Conservation (phyloP, 2,329 filamentous ascomycete genomes). For the Didymella lethalis region DNA sequence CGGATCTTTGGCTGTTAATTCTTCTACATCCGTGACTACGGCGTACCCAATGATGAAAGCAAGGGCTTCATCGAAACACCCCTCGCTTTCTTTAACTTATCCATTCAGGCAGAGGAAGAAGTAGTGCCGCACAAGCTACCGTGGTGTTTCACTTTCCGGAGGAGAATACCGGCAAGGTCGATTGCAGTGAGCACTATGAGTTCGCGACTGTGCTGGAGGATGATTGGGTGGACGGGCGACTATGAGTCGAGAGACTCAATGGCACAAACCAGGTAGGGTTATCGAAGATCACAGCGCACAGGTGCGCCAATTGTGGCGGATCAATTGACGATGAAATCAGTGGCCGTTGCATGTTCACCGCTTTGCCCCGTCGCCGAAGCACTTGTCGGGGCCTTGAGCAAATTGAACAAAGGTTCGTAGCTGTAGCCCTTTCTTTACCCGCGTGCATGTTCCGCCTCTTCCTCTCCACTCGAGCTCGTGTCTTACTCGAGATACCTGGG, state of each 20-base stretch:
- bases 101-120: too few relatives aligned
- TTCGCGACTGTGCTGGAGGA: not conserved
- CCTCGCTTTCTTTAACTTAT: too few relatives aligned
- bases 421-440: not conserved
- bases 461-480: not conserved
- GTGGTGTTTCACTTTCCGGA: too few relatives aligned
- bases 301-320: too few relatives aligned
- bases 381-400: not conserved
- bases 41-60: too few relatives aligned
- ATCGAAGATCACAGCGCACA: not conserved
- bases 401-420: not conserved
- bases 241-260: not conserved
- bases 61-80: too few relatives aligned
- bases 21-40: too few relatives aligned
- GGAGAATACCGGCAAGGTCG: not conserved
- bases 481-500: not conserved
- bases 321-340: not conserved
- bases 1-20: too few relatives aligned
- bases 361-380: not conserved
- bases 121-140: too few relatives aligned
- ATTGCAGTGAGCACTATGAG: not conserved
- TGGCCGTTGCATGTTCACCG: not conserved
- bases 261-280: not conserved
- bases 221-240: not conserved
- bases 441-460: not conserved